These are phyloP conservation scores for Pisolithus microcarpus DNA, from an alignment of 768 basidiomycete species.

Conservation along the genomic window DNA sequence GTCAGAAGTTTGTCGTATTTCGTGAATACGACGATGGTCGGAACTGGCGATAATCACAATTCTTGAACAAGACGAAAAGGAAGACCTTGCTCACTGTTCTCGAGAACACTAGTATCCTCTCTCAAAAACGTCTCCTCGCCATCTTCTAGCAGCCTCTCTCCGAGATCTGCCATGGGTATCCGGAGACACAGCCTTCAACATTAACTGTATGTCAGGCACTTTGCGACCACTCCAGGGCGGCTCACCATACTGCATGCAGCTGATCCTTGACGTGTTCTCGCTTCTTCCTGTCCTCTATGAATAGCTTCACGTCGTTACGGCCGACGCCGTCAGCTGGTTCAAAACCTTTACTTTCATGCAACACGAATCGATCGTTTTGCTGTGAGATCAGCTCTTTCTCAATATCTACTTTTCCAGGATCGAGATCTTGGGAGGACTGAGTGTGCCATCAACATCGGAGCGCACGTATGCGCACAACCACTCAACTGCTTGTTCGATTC, in stretches of 20 bases:
- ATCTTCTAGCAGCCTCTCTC: not conserved
- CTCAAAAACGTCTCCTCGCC: not conserved
- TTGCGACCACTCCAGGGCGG: not conserved
- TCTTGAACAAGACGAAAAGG: not conserved
- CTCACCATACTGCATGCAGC: constrained; percentile 12
- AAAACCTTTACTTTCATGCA: constrained; percentile 14
- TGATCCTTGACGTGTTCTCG: not conserved
- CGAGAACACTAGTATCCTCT: not conserved
- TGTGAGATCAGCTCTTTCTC: constrained; percentile 8
- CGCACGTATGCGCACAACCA: not conserved
- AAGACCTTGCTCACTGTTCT: not conserved
- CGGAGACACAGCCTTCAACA: constrained; percentile 1
- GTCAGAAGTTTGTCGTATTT: not conserved
- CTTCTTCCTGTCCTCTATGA: constrained; percentile 4
- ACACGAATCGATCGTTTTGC: constrained; percentile 8
- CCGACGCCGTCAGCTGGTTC: constrained; percentile 7
- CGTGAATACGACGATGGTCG: not conserved
- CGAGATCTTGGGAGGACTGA: not conserved
- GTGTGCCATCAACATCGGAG: not conserved
- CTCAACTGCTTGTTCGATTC: not conserved
- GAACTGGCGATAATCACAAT: not conserved
- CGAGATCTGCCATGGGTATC: not conserved
- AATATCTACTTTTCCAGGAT: constrained; percentile 8
- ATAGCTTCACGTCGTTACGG: constrained; percentile 1
- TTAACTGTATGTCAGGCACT: not conserved